Conservation (phyloP, 2,329 filamentous ascomycete genomes). For the Colletotrichum sp. region DNA sequence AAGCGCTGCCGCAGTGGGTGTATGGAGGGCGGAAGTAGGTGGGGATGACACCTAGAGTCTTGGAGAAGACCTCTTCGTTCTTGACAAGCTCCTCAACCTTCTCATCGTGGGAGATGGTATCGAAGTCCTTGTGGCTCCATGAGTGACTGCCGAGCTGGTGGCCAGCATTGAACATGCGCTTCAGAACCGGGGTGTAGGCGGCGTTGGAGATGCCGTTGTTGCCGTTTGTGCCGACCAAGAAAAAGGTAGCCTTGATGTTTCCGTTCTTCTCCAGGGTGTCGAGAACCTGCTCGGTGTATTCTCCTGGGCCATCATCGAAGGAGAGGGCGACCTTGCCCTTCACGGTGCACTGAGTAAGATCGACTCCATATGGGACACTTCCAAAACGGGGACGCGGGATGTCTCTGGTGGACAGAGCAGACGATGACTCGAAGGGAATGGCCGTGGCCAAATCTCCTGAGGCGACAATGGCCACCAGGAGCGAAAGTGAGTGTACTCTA, state of each 20-base stretch:
- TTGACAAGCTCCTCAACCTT: conserved; percentile 44
- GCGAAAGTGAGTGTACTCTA: conserved; percentile 17
- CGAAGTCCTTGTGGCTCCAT: conserved; percentile 51
- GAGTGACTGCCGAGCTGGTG: conserved; percentile 56
- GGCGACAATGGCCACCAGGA: conserved; percentile 14
- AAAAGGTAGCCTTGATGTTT: conserved; percentile 40
- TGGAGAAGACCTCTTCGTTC: conserved; percentile 49
- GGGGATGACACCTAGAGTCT: conserved; percentile 48
- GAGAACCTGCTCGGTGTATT: conserved; percentile 37
- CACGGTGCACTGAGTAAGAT: conserved; percentile 36
- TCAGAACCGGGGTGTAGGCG: conserved; percentile 43
- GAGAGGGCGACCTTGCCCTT: conserved; percentile 39
- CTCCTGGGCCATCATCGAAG: conserved; percentile 42
- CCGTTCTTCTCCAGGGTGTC: conserved; percentile 37
- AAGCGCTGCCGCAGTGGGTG: conserved; percentile 29
- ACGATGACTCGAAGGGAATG: conserved; percentile 2
- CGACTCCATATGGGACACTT: conserved; percentile 35
- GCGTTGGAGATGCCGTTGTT: conserved; percentile 37
- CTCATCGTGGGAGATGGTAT: conserved; percentile 35
- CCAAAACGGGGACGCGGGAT: conserved; percentile 32
- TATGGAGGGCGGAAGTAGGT: conserved; percentile 52
- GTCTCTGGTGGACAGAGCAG: conserved; percentile 1
- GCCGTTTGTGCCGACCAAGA: conserved; percentile 37
- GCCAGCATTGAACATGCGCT: conserved; percentile 47
- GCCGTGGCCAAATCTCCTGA: conserved; percentile 4